These are phyloP conservation scores for Plasmopara viticola DNA, from an alignment of 352 stramenopile genomes.

Conservation along the genomic window DNA sequence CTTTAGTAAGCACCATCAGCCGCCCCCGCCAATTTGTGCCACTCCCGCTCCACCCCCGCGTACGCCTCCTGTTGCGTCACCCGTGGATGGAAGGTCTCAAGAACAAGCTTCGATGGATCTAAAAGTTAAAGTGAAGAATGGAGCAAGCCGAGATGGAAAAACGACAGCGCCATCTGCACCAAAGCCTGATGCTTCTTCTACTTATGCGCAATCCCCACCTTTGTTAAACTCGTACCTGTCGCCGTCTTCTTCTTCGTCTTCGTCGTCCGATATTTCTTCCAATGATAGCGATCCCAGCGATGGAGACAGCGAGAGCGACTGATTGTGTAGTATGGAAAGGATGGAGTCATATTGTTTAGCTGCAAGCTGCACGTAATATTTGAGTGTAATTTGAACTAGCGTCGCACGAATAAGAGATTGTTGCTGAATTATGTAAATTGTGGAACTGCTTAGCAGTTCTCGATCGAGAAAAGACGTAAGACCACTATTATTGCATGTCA, in stretches of 20 bases:
- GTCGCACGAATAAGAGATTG: slow-evolving; percentile 13
- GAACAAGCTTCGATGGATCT: slow-evolving; percentile 7
- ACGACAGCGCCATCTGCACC: slow-evolving; percentile 9
- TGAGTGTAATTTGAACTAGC: slow-evolving; percentile 12
- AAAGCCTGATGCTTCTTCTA: slow-evolving; percentile 8
- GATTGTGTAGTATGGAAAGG: slow-evolving; percentile 2
- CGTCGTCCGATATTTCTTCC: slow-evolving; percentile 81
- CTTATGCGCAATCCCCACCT: slow-evolving; percentile 30
- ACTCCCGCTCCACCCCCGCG: slow-evolving; percentile 20
- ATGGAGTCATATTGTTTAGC: not conserved
- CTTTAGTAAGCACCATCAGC: slow-evolving; percentile 11
- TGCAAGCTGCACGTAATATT: slow-evolving; percentile 4
- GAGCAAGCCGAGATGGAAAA: slow-evolving; percentile 17
- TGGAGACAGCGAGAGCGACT: slow-evolving; percentile 39
- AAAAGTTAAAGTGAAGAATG: slow-evolving; percentile 7
- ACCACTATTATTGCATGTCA: not conserved
- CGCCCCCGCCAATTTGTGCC: slow-evolving; percentile 17
- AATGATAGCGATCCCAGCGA: slow-evolving; percentile 60
- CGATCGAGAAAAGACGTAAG: too few relatives aligned
- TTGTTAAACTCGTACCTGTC: slow-evolving; percentile 62
- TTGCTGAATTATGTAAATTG: slow-evolving; percentile 5
- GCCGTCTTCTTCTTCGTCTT: slow-evolving; percentile 41
- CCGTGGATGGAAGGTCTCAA: slow-evolving; percentile 11
- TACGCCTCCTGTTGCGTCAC: slow-evolving; percentile 16
- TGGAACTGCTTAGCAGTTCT: too few relatives aligned